Evolutionary conservation across 169 alveolate species (phyloP).

Genomic region (Plasmodium blacklocki): DNA sequence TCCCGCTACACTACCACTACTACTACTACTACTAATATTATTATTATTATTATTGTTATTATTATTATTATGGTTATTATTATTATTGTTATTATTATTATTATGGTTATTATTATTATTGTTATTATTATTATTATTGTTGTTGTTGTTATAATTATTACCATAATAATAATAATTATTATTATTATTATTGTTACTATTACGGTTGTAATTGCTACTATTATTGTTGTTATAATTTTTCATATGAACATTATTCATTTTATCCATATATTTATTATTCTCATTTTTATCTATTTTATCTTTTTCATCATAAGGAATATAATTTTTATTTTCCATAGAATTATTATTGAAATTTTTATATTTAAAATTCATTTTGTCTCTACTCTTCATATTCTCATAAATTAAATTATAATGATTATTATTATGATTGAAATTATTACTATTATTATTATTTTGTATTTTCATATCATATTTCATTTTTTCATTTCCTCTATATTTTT

Average conservation of each 20-base stretch:
- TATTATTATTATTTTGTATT: neutral
- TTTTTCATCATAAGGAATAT: conserved; percentile 15
- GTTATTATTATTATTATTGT: too few relatives aligned
- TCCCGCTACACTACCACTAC: neutral
- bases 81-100: too few relatives aligned
- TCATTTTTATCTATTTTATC: conserved; percentile 19
- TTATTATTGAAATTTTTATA: neutral
- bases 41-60: neutral
- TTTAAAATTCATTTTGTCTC: conserved; percentile 3
- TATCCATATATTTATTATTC: conserved; percentile 6
- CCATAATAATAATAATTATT: too few relatives aligned
- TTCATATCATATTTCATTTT: conserved; percentile 37
- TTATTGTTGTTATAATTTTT: neutral
- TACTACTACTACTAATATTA: neutral
- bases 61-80: neutral
- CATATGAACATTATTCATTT: neutral
- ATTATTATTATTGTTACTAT: too few relatives aligned
- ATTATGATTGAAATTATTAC: neutral
- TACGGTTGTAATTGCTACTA: neutral
- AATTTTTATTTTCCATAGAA: conserved; percentile 1
- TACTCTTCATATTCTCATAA: conserved; percentile 19
- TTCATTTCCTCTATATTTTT: conserved; percentile 13
- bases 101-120: too few relatives aligned
- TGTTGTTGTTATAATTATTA: too few relatives aligned
- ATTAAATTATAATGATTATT: neutral